Percentiles rank a stretch among this genome's conserved stretches.
phyloP scores from a whole-genome alignment of 1,284 basidiomycete genomes.

The Wolfiporia cocos region DNA sequence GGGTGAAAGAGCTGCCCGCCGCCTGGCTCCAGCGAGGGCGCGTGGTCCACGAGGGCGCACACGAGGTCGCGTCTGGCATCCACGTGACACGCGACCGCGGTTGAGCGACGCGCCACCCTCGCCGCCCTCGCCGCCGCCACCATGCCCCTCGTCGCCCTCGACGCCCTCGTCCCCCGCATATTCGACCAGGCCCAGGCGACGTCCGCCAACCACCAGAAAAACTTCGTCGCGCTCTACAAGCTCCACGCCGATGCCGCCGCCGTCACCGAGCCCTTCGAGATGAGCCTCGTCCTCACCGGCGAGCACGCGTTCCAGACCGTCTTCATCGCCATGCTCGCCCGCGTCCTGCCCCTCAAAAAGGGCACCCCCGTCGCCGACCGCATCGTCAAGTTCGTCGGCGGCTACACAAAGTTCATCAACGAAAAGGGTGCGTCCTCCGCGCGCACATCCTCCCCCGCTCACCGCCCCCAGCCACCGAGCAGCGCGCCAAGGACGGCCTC shows the following conservation, averaged over 20 bases:
- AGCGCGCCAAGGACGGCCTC: slow-evolving; percentile 29
- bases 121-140: slow-evolving; percentile 21
- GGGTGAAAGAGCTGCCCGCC: background rate
- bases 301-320: slow-evolving; percentile 77
- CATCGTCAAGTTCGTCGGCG: slow-evolving; percentile 80
- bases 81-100: slow-evolving; percentile 10
- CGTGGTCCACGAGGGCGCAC: background rate
- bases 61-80: background rate
- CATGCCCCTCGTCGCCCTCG: slow-evolving; percentile 29
- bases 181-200: slow-evolving; percentile 84
- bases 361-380: slow-evolving; percentile 77
- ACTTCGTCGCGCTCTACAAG: slow-evolving; percentile 83
- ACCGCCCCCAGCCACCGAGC: slow-evolving; percentile 30
- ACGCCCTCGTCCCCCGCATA: slow-evolving; percentile 41
- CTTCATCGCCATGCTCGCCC: slow-evolving; percentile 69
- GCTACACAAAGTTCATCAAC: slow-evolving; percentile 76
- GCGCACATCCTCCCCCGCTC: too few relatives aligned
- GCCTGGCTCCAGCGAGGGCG: background rate
- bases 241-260: slow-evolving; percentile 65
- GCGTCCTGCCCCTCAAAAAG: slow-evolving; percentile 80
- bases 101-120: slow-evolving; percentile 25
- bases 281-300: slow-evolving; percentile 60
- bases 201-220: slow-evolving; percentile 87
- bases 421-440: slow-evolving; percentile 73
- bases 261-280: slow-evolving; percentile 47